These are phyloP conservation scores for bread wheat (Triticum aestivum) DNA, from an alignment of 176 grass and related monocot genomes.

Conservation along the genomic window DNA sequence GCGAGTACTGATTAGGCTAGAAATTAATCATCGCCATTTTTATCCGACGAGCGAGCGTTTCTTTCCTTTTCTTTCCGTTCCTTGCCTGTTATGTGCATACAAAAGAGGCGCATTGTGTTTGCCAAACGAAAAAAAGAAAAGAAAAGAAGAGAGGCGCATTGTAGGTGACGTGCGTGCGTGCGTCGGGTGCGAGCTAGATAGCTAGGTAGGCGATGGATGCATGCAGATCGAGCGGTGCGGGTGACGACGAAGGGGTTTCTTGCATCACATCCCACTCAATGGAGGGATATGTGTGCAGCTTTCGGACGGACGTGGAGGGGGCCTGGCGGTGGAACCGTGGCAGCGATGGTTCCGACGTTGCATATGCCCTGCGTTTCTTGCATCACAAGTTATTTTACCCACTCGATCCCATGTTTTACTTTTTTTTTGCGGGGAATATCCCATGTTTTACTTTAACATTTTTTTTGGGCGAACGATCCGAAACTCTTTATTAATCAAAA, in stretches of 20 bases:
- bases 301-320: background rate
- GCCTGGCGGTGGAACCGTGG: slow-evolving; percentile 1
- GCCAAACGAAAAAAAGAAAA: too few species aligned
- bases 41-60: background rate
- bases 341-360: slow-evolving; percentile 1
- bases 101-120: background rate
- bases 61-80: background rate
- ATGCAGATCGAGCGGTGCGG: background rate
- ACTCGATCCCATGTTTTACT: too few species aligned
- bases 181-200: slow-evolving; percentile 17
- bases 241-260: slow-evolving; percentile 7
- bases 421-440: too few species aligned
- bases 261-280: slow-evolving; percentile 37
- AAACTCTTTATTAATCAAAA: too few species aligned
- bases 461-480: too few species aligned
- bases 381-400: too few species aligned
- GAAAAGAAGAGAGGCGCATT: background rate
- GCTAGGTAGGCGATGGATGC: background rate
- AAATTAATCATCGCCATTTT: background rate
- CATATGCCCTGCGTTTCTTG: background rate
- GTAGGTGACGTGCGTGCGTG: slow-evolving; percentile 30
- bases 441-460: too few species aligned
- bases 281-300: background rate
- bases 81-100: background rate
- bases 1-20: background rate